These are phyloP conservation scores for Neurospora sp. DNA, from an alignment of 495 filamentous ascomycete genomes.

Conservation along the genomic window DNA sequence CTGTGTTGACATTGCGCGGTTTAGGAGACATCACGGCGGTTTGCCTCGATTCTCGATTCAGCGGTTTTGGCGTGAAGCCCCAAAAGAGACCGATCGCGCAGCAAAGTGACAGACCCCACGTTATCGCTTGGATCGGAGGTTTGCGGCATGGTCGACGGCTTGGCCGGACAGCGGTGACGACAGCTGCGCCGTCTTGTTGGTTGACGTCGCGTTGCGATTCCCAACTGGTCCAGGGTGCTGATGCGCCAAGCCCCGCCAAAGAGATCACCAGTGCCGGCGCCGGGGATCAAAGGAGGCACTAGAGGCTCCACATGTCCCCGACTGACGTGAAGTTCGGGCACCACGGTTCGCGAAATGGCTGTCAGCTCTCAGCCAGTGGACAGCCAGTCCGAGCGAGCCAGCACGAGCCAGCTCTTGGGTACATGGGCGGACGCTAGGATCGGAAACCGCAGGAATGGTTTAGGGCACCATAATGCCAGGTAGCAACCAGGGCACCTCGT, in stretches of 20 bases:
- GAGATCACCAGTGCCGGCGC: neutral
- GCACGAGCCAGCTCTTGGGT: neutral
- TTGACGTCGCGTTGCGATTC: neutral
- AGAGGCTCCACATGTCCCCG: neutral
- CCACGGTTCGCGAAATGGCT: neutral
- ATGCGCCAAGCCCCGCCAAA: neutral
- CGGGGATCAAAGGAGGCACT: neutral
- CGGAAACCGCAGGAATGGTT: constrained; percentile 16
- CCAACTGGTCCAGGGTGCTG: neutral
- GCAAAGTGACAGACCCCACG: neutral
- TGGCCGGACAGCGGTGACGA: neutral
- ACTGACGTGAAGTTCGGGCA: neutral
- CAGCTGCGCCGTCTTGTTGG: neutral
- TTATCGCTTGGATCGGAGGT: neutral
- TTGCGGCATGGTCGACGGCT: neutral
- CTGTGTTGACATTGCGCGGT: neutral
- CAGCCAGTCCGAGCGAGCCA: neutral
- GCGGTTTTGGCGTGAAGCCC: neutral
- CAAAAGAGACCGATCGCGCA: neutral
- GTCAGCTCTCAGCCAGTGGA: neutral
- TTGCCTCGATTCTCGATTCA: neutral
- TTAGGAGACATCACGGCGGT: neutral
- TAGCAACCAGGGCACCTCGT: neutral
- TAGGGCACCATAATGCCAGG: constrained; percentile 7
- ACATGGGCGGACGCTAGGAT: constrained; percentile 16